Evolutionary conservation across 106 monocot genomes (phyloP), one percentile per base, ranked within the genome.

Genomic region (Narthecium ossifragum): DNA sequence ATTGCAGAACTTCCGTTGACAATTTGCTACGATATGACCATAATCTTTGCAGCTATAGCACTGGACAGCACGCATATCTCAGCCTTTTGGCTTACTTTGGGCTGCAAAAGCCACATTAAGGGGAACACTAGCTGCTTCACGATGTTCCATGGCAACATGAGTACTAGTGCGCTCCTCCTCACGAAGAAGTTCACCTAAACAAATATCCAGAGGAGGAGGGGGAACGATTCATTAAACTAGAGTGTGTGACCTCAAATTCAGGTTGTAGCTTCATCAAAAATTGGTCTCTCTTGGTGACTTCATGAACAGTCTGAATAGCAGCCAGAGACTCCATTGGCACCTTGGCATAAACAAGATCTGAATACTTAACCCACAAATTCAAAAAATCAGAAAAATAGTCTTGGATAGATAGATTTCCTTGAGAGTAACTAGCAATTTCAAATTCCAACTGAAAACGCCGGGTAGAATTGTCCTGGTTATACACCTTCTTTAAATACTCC

Each of bases 221-320:
- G 51, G 64, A 11, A n/a, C 29, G 24, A 23, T 45, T 66, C 51
- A 66, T 66, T 6, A 55, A n/a, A 10, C 37, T 51, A 13, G 53
- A 54, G 1, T 41, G 27, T 17, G 11, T 26, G 21, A 2, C 14
- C 34, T 55, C 54, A 53, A 55, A 55, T n/a, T 55, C 65, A 14
- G 18, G n/a, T 20, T 54, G 8, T 13, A 68, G 29, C 34, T 68
- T 68, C 57, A 68, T 68, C 1, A 68, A 58, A 55, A 58, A 57
- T 9, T 57, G 47, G 26, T 67, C 47, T 13, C 18, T 6, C 26
- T 57, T 56, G 46, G 10, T 46, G 17, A 46, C 17, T 26, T 55
- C 29, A 20, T 56, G 36, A 26, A 53, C 52, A 10, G 22, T 32
- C 14, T 31, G 22, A 24, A 67, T 3, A 22, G 17, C 21, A 13